Base-by-base conservation (phyloP, 1,284 basidiomycete genomes). In the Moniliella sp. region DNA sequence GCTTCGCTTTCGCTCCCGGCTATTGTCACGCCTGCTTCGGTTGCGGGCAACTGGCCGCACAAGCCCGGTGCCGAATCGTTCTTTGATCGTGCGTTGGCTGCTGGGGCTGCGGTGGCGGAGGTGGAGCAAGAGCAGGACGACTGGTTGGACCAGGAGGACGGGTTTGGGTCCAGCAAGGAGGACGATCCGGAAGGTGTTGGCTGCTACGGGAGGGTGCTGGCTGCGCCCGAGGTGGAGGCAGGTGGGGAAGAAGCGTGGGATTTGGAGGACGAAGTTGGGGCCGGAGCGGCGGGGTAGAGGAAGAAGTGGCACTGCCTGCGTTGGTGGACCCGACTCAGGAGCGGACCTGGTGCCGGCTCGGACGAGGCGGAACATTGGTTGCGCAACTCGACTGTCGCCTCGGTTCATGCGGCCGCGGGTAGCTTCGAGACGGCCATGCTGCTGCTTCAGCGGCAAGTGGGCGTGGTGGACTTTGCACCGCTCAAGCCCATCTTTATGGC, bases 381-480 rank as follows among this genome's bases (percentile, higher is more conserved):
- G 17, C 74, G 80, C 51, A 94, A 94, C 64, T 97, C 88, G 37
- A 82, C 86, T 2, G 72, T 94, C 53, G 86, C 84, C 10, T 79
- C 73, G 23, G 91, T 97, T 62, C 88, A 97, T 63, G 78, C 86
- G 37, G 79, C 84, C n/a, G 91, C 83, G 13, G 91, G 91, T 5
- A 80, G 81, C 13, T 97, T 91, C 63, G 84, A 94, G 49, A 78
- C 77, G n/a, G 91, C 91, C 5, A 94, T 94, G 83, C 48, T 88
- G 75, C 69, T 94, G 32, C 72, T 99, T 36, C 81, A 80, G 51
- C 75, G 82, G 36, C 91, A 99, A 66, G 76, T 88, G 37, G 91
- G 83, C 28, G 72, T 88, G 18, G 75, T 84, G 63, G 76, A 93
- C 62, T 94, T 94, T 60, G 69, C 67, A 9, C 70, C 72, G 9